Conservation (phyloP, 495 filamentous ascomycete genomes). For the Pyrenula massariospora region DNA sequence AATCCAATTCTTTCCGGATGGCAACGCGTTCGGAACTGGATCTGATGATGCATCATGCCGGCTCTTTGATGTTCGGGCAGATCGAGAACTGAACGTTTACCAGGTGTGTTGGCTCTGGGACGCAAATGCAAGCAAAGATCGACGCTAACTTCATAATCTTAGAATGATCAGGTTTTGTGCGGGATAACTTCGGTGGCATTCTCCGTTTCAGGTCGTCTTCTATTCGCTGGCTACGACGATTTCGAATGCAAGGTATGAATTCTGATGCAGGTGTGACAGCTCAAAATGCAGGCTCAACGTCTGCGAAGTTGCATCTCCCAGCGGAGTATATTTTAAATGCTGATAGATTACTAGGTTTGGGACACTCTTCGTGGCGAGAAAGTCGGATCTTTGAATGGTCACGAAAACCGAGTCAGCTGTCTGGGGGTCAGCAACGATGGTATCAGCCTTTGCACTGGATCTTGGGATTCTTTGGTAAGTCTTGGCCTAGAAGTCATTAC, state of each 20-base stretch:
- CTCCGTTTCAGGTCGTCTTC: conserved; percentile 87
- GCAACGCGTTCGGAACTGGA: conserved; percentile 95
- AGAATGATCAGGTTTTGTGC: conserved; percentile 96
- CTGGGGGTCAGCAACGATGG: conserved; percentile 97
- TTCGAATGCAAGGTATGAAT: conserved; percentile 98
- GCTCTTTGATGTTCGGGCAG: conserved; percentile 93
- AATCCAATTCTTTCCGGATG: conserved; percentile 98
- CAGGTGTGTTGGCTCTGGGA: conserved; percentile 71
- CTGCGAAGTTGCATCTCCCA: neutral
- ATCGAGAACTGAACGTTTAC: conserved; percentile 92
- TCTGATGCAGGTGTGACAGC: conserved; percentile 1
- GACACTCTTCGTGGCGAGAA: conserved; percentile 94
- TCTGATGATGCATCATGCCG: conserved; percentile 97
- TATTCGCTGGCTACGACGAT: conserved; percentile 97
- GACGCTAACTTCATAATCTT: conserved; percentile 5
- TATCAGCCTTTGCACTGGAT: conserved; percentile 98
- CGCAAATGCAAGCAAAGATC: neutral
- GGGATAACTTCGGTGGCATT: conserved; percentile 98
- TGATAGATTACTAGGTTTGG: conserved; percentile 60
- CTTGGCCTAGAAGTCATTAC: neutral
- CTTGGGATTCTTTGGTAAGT: conserved; percentile 97
- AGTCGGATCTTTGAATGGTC: conserved; percentile 88
- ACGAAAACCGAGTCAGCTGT: conserved; percentile 98
- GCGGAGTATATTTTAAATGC: conserved; percentile 11
- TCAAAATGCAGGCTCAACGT: too few relatives aligned